Evolutionary conservation across 2,329 filamentous ascomycete genomes (phyloP).

Genomic region (Sphaceloma murrayae): DNA sequence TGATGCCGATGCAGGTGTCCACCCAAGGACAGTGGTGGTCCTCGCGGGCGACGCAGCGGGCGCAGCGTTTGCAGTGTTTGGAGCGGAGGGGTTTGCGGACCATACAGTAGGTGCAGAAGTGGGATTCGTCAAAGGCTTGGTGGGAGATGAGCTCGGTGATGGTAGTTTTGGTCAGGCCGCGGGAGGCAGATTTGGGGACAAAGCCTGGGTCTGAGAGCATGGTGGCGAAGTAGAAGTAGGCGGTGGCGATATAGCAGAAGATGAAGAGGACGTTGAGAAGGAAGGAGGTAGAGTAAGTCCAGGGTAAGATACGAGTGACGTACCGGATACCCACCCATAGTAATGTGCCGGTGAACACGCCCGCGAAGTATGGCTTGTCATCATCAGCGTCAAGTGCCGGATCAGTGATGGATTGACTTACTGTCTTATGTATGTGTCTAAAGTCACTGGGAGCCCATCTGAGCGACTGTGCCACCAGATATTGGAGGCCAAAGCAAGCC

Average conservation of each 20-base stretch:
- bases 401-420: conserved; percentile 37
- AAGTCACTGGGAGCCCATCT: conserved; percentile 80
- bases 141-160: conserved; percentile 76
- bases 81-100: conserved; percentile 82
- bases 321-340: conserved; percentile 74
- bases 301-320: conserved; percentile 60
- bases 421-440: conserved; percentile 81
- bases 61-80: conserved; percentile 89
- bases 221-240: conserved; percentile 77
- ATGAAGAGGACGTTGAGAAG: conserved; percentile 70
- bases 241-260: conserved; percentile 52
- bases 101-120: conserved; percentile 94
- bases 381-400: not conserved
- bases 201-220: conserved; percentile 89
- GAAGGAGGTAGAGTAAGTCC: conserved; percentile 55
- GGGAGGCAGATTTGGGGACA: conserved; percentile 80
- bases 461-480: conserved; percentile 64
- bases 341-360: conserved; percentile 80
- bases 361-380: conserved; percentile 72
- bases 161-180: conserved; percentile 77
- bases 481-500: conserved; percentile 63
- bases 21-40: conserved; percentile 99
- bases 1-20: conserved; percentile 88
- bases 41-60: conserved; percentile 88
- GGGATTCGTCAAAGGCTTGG: conserved; percentile 87